Percentiles rank a stretch among this genome's conserved stretches.
These are phyloP conservation scores for Trichoderma semiorbis DNA, from an alignment of 2,329 filamentous ascomycete genomes.

Conservation along the genomic window DNA sequence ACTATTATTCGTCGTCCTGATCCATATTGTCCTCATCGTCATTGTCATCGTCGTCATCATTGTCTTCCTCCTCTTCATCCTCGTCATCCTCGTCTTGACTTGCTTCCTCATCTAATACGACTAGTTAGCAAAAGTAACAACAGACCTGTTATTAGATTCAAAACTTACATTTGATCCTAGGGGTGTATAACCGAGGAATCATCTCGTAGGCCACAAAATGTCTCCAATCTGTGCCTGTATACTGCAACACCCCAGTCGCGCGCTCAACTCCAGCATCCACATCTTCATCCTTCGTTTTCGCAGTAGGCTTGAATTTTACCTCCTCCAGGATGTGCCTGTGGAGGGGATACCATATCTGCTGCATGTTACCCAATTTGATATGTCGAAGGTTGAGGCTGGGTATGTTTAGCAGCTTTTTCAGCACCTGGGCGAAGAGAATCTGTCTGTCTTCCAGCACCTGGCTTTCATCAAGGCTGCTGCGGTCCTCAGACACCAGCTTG, in stretches of 20 bases:
- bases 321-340: too few relatives aligned
- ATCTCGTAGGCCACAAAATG: conserved; percentile 32
- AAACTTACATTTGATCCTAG: neutral
- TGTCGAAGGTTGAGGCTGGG: conserved; percentile 31
- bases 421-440: conserved; percentile 40
- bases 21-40: neutral
- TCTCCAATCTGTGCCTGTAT: conserved; percentile 36
- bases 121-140: neutral
- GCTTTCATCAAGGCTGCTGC: neutral
- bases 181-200: conserved; percentile 14
- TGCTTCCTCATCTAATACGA: neutral
- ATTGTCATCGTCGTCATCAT: neutral
- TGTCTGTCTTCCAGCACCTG: conserved; percentile 17
- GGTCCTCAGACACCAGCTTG: conserved; percentile 22
- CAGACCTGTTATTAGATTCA: too few relatives aligned
- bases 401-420: conserved; percentile 33
- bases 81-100: neutral
- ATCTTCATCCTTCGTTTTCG: neutral
- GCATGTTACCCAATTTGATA: conserved; percentile 4
- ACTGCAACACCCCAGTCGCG: conserved; percentile 19
- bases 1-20: neutral
- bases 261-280: neutral
- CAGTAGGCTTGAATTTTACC: neutral
- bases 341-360: neutral
- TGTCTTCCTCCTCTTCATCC: neutral